A percentile compares a stretch with the other conserved stretches of the same genome.
These are phyloP conservation scores for Carex parvula DNA, from an alignment of 176 grass and related monocot species.

Conservation along the genomic window DNA sequence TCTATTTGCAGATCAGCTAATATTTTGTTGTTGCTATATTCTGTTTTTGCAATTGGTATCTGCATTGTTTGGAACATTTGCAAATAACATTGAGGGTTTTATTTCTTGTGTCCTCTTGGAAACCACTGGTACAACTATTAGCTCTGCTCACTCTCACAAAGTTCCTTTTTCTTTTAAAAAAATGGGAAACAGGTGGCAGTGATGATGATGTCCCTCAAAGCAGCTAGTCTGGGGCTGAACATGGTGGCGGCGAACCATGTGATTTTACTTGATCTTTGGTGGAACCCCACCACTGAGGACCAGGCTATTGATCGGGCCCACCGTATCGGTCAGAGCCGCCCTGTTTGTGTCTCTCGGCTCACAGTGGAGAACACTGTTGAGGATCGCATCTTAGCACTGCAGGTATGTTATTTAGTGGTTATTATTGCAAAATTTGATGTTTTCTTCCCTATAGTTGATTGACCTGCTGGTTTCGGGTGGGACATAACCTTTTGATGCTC, in stretches of 20 bases:
- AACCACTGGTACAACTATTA: not conserved
- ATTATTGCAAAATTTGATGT: not conserved
- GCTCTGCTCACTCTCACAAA: not conserved
- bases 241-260: slow-evolving; percentile 45
- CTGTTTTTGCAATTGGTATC: not conserved
- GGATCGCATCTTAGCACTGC: slow-evolving; percentile 92
- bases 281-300: slow-evolving; percentile 99
- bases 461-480: not conserved
- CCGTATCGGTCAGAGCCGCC: slow-evolving; percentile 88
- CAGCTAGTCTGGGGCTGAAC: slow-evolving; percentile 37
- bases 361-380: slow-evolving; percentile 90
- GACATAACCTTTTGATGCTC: not conserved
- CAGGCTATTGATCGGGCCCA: slow-evolving; percentile 98
- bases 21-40: slow-evolving; percentile 2
- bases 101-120: not conserved
- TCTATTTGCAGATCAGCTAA: not conserved
- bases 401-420: slow-evolving; percentile 45
- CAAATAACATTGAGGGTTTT: not conserved
- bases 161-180: not conserved
- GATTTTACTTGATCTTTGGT: slow-evolving; percentile 57
- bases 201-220: slow-evolving; percentile 98
- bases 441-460: not conserved
- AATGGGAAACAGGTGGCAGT: slow-evolving; percentile 58
- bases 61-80: not conserved
- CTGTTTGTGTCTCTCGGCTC: slow-evolving; percentile 84